Base-by-base conservation (phyloP, 352 stramenopile genomes). In the Phytophthora rubi region DNA sequence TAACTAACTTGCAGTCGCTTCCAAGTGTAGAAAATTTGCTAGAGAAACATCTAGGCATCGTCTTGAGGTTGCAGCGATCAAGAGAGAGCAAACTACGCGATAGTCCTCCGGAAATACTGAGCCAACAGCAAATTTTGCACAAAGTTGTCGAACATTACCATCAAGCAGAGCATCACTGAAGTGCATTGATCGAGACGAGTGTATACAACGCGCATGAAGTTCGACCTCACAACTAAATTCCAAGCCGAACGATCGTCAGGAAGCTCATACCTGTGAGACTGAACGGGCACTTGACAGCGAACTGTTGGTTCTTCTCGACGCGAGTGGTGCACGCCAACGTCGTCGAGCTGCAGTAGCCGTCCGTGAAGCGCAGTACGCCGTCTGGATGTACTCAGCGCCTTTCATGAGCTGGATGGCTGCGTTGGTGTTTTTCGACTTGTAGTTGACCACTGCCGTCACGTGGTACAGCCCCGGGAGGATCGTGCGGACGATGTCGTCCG, bases 351-450 rank as follows among this genome's bases (percentile, higher is more conserved):
- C 37, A 44, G 37, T 44, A 44, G 37, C 37, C 37, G 12, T 44
- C 37, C 12, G 37, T 44, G 37, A 44, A 44, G 12, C 37, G 10
- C 37, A 44, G 10, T 44, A 44, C 2, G 37, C 37, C 37, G 37
- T n/a, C 37, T 62, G 42, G n/a, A 62, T 62, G n/a, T 53, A 68
- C 6, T 68, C 62, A 3, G 21, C 18, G n/a, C 44, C 62, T 30
- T 53, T 68, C 30, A 62, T 57, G 6, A 68, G 16, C 23, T 68
- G 53, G n/a, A 68, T 49, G 32, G 9, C 23, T n/a, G 37, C n/a
- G 21, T 51, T 56, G 30, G 39, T 5, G 0, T 6, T 23, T 16
- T 2, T 51, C 35, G 53, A 4, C 30, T 39, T 47, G 42, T 62
- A 35, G 53, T 62, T 68, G 6, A 68, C 62, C 18, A 68, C 23